Percentiles rank a stretch among this genome's conserved stretches.
These are phyloP conservation scores for Flaveria trinervia DNA, from an alignment of 129 eudicot species.

Conservation along the genomic window DNA sequence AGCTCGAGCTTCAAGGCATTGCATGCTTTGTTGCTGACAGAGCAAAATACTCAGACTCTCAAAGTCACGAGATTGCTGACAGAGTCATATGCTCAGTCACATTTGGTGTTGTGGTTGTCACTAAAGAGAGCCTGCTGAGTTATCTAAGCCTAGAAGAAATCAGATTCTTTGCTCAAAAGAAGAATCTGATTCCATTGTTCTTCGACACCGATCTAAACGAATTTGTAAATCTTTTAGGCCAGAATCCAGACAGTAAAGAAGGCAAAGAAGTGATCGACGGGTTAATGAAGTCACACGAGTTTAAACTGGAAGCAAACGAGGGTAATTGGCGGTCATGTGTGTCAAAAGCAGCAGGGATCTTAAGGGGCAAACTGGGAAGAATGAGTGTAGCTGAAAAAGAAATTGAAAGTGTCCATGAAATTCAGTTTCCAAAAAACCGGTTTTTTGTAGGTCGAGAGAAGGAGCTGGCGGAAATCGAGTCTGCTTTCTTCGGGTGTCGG, in stretches of 20 bases:
- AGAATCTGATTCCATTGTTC: constrained; percentile 83
- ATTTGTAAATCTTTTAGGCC: constrained; percentile 36
- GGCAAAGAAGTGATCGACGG: constrained; percentile 73
- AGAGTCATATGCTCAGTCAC: constrained; percentile 79
- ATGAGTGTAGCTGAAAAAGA: constrained; percentile 71
- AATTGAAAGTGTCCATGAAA: constrained; percentile 47
- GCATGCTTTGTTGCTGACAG: constrained; percentile 89
- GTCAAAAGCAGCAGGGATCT: constrained; percentile 58
- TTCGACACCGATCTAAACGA: constrained; percentile 54
- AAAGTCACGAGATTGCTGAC: constrained; percentile 91
- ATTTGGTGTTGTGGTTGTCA: constrained; percentile 70
- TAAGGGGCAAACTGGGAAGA: constrained; percentile 77
- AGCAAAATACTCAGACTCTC: constrained; percentile 69
- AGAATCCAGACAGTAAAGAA: constrained; percentile 62
- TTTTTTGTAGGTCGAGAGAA: constrained; percentile 76
- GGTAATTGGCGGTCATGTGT: constrained; percentile 82
- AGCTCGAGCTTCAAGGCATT: constrained; percentile 87
- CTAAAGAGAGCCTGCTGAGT: constrained; percentile 53
- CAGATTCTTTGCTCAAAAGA: constrained; percentile 82
- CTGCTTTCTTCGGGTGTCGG: constrained; percentile 59
- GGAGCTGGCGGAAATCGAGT: constrained; percentile 75
- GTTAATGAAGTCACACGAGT: constrained; percentile 58
- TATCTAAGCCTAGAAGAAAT: constrained; percentile 77
- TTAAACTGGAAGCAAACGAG: constrained; percentile 58
- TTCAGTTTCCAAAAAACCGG: constrained; percentile 62